Percentiles rank a stretch among this genome's conserved stretches.
phyloP scores from a whole-genome alignment of 495 filamentous ascomycete genomes.

The Penicillium maclennaniae region DNA sequence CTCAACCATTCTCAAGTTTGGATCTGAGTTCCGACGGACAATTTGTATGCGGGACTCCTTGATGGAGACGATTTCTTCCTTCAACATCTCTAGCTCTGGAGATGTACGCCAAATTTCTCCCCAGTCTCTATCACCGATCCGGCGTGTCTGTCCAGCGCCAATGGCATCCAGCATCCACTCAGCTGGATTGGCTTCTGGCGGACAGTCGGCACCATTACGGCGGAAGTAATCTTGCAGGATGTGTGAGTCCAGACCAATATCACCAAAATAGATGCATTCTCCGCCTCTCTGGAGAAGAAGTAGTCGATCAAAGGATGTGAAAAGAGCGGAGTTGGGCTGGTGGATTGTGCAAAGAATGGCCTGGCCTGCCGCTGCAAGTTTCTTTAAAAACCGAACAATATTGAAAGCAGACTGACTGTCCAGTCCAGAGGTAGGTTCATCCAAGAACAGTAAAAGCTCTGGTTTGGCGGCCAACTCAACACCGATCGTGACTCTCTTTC shows the following conservation, averaged over 20 bases:
- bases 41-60: slow-evolving; percentile 55
- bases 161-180: slow-evolving; percentile 89
- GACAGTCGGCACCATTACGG: slow-evolving; percentile 45
- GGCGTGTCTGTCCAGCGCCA: slow-evolving; percentile 69
- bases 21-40: slow-evolving; percentile 23
- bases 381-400: slow-evolving; percentile 82
- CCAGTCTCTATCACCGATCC: slow-evolving; percentile 75
- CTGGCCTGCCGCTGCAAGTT: slow-evolving; percentile 77
- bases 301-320: slow-evolving; percentile 73
- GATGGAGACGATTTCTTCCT: slow-evolving; percentile 63
- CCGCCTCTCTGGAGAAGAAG: slow-evolving; percentile 64
- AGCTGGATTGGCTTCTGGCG: slow-evolving; percentile 66
- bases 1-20: slow-evolving; percentile 31
- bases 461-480: slow-evolving; percentile 86
- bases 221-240: slow-evolving; percentile 50
- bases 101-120: slow-evolving; percentile 72
- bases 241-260: slow-evolving; percentile 54
- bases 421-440: slow-evolving; percentile 86
- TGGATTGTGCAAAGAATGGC: slow-evolving; percentile 92
- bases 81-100: slow-evolving; percentile 63
- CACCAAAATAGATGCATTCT: slow-evolving; percentile 62
- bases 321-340: slow-evolving; percentile 81
- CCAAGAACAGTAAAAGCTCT: slow-evolving; percentile 79
- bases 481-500: slow-evolving; percentile 87
- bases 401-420: slow-evolving; percentile 85